Conservation (phyloP, 148 eudicot species). For the Dianthus caryophyllus region DNA sequence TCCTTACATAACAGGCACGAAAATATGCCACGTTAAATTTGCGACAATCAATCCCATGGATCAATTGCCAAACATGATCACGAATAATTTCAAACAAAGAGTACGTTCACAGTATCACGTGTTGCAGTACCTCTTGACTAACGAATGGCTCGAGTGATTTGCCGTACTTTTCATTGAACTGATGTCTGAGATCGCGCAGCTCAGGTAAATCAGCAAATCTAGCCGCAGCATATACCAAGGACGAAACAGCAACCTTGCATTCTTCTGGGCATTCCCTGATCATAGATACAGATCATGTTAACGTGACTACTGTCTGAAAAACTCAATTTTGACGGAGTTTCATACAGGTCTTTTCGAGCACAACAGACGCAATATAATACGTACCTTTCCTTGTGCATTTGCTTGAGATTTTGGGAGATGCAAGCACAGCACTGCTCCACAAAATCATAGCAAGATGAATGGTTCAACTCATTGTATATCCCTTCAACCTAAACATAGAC, state of each 20-base stretch:
- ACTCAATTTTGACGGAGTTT: no score
- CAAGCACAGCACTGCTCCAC: constrained; percentile 50
- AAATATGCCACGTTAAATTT: background rate
- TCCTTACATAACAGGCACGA: background rate
- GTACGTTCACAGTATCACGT: background rate
- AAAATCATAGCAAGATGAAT: constrained; percentile 55
- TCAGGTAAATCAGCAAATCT: constrained; percentile 89
- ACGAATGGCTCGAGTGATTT: constrained; percentile 43
- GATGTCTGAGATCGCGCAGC: constrained; percentile 58
- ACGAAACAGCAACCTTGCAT: constrained; percentile 73
- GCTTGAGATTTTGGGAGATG: constrained; percentile 38
- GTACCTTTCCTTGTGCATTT: constrained; percentile 63
- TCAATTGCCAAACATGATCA: background rate
- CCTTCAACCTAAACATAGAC: constrained; percentile 59
- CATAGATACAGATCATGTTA: background rate
- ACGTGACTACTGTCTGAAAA: no score
- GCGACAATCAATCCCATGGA: background rate
- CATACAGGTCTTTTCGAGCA: no score
- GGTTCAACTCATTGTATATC: constrained; percentile 50
- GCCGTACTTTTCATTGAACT: constrained; percentile 64
- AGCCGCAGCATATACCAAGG: constrained; percentile 82
- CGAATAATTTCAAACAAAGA: background rate
- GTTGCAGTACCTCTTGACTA: constrained; percentile 55
- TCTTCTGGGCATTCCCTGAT: constrained; percentile 81
- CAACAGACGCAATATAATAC: no score